Conservation (phyloP, 331 rosid species). For the Prunus yedoensis region DNA sequence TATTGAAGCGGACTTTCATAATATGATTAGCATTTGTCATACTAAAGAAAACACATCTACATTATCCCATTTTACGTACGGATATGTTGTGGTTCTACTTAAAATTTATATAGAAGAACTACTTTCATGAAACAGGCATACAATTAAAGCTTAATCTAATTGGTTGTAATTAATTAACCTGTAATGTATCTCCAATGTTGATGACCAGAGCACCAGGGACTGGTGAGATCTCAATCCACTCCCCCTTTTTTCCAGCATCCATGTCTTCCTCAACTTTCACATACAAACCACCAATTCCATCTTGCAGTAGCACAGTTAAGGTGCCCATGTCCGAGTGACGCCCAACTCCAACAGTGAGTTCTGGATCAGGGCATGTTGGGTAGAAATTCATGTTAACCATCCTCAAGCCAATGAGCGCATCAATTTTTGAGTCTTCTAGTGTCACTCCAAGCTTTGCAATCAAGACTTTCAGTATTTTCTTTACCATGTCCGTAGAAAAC, state of each 20-base stretch:
- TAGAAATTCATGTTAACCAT: slow-evolving; percentile 66
- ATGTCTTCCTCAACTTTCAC: slow-evolving; percentile 44
- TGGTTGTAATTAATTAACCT: slow-evolving; percentile 33
- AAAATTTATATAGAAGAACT: not conserved
- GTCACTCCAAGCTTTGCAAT: slow-evolving; percentile 40
- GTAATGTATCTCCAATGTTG: slow-evolving; percentile 51
- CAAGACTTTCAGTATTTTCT: slow-evolving; percentile 36
- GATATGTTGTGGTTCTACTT: too few relatives aligned
- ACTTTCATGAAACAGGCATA: not conserved
- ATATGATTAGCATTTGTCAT: too few relatives aligned
- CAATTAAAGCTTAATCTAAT: not conserved
- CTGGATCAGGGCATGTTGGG: slow-evolving; percentile 67
- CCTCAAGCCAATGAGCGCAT: slow-evolving; percentile 33
- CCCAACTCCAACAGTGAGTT: slow-evolving; percentile 68
- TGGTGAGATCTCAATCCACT: slow-evolving; percentile 57
- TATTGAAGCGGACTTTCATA: too few relatives aligned
- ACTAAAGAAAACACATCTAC: not conserved
- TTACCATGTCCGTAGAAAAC: slow-evolving; percentile 36
- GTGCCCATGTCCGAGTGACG: slow-evolving; percentile 64
- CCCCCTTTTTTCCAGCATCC: slow-evolving; percentile 23
- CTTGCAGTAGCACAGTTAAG: slow-evolving; percentile 58
- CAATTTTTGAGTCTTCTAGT: slow-evolving; percentile 41
- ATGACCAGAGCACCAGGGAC: slow-evolving; percentile 55
- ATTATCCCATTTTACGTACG: not conserved
- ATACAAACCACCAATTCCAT: slow-evolving; percentile 63